Conservation (phyloP, 805 yeast species). For the Myxozyma neglecta region DNA sequence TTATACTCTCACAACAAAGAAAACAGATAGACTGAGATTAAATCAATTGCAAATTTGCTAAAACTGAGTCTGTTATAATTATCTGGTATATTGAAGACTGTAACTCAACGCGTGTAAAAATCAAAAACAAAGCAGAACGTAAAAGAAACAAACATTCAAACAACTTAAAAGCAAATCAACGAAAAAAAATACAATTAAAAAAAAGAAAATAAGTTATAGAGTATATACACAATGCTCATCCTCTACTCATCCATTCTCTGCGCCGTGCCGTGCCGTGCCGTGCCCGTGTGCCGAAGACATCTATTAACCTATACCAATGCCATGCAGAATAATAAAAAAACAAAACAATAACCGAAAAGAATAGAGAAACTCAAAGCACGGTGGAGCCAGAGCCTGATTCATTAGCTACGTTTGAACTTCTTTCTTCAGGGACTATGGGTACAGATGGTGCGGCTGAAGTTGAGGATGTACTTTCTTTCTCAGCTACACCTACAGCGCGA, state of each 20-base stretch:
- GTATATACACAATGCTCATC: not conserved
- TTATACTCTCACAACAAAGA: too few species aligned
- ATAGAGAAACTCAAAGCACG: not conserved
- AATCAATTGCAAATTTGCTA: too few species aligned
- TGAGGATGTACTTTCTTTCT: not conserved
- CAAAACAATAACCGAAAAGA: not conserved
- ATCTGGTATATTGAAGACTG: too few species aligned
- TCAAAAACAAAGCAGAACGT: not conserved
- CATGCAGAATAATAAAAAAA: not conserved
- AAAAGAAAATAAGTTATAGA: not conserved
- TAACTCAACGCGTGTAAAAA: not conserved
- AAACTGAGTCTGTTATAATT: too few species aligned
- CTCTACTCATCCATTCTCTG: not conserved
- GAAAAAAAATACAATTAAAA: not conserved
- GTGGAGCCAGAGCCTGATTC: not conserved
- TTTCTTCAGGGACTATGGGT: not conserved
- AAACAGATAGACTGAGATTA: too few species aligned
- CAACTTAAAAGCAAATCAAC: not conserved
- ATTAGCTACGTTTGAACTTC: not conserved
- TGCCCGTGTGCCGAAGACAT: too few species aligned
- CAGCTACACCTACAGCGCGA: slow-evolving; percentile 44
- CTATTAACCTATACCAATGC: not conserved
- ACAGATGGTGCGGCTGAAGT: not conserved
- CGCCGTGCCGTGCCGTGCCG: slow-evolving; percentile 11
- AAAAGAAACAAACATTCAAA: not conserved